Evolutionary conservation across 1,284 basidiomycete genomes (phyloP).

Genomic region (Boletus hoseneyae): DNA sequence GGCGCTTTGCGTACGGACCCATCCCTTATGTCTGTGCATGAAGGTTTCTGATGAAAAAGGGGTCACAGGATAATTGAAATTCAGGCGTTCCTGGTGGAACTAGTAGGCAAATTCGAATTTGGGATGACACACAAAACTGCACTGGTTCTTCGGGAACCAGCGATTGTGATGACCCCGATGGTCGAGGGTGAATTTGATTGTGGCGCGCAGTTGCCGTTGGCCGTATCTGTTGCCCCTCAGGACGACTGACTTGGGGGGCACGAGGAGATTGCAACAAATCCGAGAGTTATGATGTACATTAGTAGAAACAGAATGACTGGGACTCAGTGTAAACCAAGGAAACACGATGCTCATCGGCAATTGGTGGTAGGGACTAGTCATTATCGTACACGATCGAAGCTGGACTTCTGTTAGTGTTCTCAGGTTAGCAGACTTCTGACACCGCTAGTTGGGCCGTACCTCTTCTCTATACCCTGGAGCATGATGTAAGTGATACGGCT

Average conservation of each 20-base stretch:
- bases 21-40: too few species aligned
- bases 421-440: not conserved
- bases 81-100: not conserved
- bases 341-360: not conserved
- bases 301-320: too few species aligned
- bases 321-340: not conserved
- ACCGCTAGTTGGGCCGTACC: slow-evolving; percentile 15
- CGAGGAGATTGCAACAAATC: not conserved
- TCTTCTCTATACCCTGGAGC: slow-evolving; percentile 28
- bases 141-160: not conserved
- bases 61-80: not conserved
- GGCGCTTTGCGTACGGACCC: slow-evolving; percentile 41
- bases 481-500: not conserved
- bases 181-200: not conserved
- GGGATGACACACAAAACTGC: not conserved
- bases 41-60: too few species aligned
- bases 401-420: slow-evolving; percentile 29
- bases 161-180: not conserved
- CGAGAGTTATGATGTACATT: too few species aligned
- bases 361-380: slow-evolving; percentile 7
- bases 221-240: not conserved
- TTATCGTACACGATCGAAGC: slow-evolving; percentile 37
- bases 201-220: not conserved
- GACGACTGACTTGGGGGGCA: not conserved
- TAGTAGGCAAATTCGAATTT: not conserved